These are phyloP conservation scores for Toxicodendron radicans DNA, from an alignment of 345 rosid genomes.

Conservation along the genomic window DNA sequence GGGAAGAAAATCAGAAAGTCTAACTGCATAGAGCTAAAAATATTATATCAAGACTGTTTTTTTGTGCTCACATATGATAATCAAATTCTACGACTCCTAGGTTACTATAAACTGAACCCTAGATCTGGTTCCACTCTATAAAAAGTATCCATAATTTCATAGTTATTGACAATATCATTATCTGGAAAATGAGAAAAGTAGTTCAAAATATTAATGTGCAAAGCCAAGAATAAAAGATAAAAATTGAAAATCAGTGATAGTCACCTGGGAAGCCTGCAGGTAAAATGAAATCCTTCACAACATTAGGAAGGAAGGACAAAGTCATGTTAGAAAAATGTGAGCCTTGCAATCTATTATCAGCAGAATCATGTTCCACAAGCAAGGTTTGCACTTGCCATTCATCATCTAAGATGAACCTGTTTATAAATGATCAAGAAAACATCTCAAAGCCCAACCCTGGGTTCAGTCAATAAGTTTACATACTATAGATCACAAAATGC, in stretches of 20 bases:
- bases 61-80: background rate
- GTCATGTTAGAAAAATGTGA: constrained; percentile 32
- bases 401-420: constrained; percentile 65
- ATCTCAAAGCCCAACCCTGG: constrained; percentile 11
- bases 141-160: background rate
- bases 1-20: constrained; percentile 12
- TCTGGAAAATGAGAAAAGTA: background rate
- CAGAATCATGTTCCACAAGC: constrained; percentile 34
- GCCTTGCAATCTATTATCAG: constrained; percentile 20
- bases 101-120: background rate
- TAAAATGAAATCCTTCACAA: constrained; percentile 63
- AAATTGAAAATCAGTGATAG: constrained; percentile 3
- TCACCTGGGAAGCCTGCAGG: constrained; percentile 93
- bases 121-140: background rate
- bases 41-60: background rate
- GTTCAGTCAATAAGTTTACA: background rate
- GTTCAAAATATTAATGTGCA: background rate
- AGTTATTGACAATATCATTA: background rate
- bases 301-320: constrained; percentile 62
- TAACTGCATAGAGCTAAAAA: background rate
- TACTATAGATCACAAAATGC: background rate
- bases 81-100: background rate
- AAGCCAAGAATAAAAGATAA: background rate
- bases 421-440: constrained; percentile 19
- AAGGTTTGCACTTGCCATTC: constrained; percentile 47